A percentile compares a stretch with the other conserved stretches of the same genome.
These are phyloP conservation scores for Wickerhamomyces tratensis DNA, from an alignment of 805 yeast genomes.

Conservation along the genomic window DNA sequence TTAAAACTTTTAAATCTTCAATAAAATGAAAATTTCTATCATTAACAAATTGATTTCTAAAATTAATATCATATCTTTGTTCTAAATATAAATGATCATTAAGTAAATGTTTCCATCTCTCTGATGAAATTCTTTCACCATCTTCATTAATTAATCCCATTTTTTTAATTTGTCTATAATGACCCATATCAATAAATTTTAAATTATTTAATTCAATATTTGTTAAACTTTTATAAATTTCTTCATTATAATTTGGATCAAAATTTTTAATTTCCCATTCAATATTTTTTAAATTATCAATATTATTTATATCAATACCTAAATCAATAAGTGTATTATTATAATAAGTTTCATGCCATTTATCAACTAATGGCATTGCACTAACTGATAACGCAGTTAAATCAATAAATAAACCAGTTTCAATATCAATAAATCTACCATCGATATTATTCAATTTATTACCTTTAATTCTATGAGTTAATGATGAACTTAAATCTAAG, in stretches of 20 bases:
- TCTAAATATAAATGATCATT: conserved; percentile 8
- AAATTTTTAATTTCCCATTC: background rate
- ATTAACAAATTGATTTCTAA: conserved; percentile 27
- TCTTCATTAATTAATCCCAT: background rate
- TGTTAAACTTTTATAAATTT: background rate
- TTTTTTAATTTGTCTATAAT: background rate
- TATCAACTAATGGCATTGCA: background rate
- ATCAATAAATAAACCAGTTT: conserved; percentile 63
- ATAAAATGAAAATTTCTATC: conserved; percentile 57
- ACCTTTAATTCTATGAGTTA: conserved; percentile 46
- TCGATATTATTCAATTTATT: conserved; percentile 59
- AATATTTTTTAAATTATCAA: background rate
- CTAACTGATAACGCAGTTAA: conserved; percentile 39
- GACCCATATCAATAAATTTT: background rate
- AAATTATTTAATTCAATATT: background rate
- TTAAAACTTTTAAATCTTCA: conserved; percentile 26
- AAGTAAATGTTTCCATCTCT: background rate
- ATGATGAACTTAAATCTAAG: conserved; percentile 30
- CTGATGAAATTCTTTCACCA: background rate
- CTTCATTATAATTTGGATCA: conserved; percentile 1
- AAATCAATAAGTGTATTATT: background rate
- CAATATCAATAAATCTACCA: conserved; percentile 64
- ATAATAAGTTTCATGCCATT: background rate
- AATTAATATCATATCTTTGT: conserved; percentile 26
- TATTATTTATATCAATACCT: conserved; percentile 4